phyloP scores from a whole-genome alignment of 306 rosid genomes.

The Sophora flavescens region DNA sequence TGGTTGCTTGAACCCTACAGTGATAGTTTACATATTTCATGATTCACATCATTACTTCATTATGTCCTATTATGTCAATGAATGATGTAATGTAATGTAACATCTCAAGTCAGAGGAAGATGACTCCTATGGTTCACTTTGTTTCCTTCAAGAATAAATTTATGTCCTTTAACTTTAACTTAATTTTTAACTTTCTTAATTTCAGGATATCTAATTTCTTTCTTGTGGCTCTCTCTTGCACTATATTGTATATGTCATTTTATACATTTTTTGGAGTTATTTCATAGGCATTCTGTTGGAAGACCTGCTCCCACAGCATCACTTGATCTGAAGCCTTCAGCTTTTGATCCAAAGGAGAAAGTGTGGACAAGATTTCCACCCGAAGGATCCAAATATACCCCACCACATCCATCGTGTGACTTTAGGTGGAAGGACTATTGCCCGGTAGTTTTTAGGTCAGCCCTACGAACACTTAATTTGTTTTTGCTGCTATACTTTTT shows the following conservation, averaged over 20 bases:
- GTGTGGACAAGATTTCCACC: conserved; percentile 95
- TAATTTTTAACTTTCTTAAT: too few relatives aligned
- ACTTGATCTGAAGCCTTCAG: conserved; percentile 87
- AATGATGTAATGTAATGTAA: neutral
- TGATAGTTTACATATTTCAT: neutral
- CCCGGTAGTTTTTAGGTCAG: conserved; percentile 91
- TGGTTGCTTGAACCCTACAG: neutral
- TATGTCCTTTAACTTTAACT: neutral
- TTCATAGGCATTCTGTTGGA: conserved; percentile 87
- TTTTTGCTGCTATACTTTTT: conserved; percentile 5
- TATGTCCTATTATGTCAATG: neutral
- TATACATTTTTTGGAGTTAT: conserved; percentile 19
- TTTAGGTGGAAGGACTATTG: conserved; percentile 97
- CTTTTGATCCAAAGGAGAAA: conserved; percentile 92
- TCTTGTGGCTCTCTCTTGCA: neutral
- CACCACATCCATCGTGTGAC: conserved; percentile 88
- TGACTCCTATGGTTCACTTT: conserved; percentile 41
- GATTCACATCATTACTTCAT: neutral
- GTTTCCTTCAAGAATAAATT: neutral
- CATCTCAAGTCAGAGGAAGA: neutral
- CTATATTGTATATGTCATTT: conserved; percentile 22
- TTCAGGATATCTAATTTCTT: neutral
- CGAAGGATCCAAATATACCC: conserved; percentile 90
- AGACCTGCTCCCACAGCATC: conserved; percentile 89
- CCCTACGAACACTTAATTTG: neutral